A percentile compares a stretch with the other conserved stretches of the same genome.
Evolutionary conservation across 495 filamentous ascomycete genomes (phyloP).

Genomic region (Podospora sp.): DNA sequence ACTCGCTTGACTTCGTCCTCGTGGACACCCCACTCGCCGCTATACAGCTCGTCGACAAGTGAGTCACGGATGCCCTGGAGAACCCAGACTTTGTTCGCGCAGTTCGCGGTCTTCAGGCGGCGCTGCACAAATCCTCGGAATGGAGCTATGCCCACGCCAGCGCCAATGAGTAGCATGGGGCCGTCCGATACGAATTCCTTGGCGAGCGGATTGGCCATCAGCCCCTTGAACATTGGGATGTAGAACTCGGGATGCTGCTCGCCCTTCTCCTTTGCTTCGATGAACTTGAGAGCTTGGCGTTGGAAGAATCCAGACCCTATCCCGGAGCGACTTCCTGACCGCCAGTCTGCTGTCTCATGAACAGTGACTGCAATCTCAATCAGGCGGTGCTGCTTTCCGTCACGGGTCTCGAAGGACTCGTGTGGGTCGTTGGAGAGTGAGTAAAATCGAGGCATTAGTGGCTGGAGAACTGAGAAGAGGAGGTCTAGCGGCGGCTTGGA

Average conservation of each 20-base stretch:
- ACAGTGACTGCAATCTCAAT: slow-evolving; percentile 95
- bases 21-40: slow-evolving; percentile 92
- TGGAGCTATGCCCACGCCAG: slow-evolving; percentile 93
- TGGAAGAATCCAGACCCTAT: slow-evolving; percentile 86
- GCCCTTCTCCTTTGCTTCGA: slow-evolving; percentile 63
- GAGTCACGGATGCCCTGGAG: slow-evolving; percentile 95
- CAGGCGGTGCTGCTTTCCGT: slow-evolving; percentile 72
- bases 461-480: slow-evolving; percentile 77
- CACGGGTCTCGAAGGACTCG: slow-evolving; percentile 69
- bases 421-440: slow-evolving; percentile 95
- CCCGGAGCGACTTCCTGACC: slow-evolving; percentile 65
- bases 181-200: slow-evolving; percentile 87
- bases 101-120: slow-evolving; percentile 91
- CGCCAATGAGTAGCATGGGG: slow-evolving; percentile 96
- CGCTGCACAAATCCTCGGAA: slow-evolving; percentile 98
- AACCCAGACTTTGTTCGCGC: slow-evolving; percentile 99
- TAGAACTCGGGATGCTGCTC: slow-evolving; percentile 62
- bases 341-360: slow-evolving; percentile 84
- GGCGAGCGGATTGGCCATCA: slow-evolving; percentile 97
- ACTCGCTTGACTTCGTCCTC: slow-evolving; percentile 92
- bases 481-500: slow-evolving; percentile 81
- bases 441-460: slow-evolving; percentile 96
- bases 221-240: slow-evolving; percentile 94
- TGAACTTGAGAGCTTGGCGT: slow-evolving; percentile 68
- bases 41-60: slow-evolving; percentile 91